Base-by-base conservation (phyloP, 1,284 basidiomycete genomes). In the Pseudozyma hubeiensis region DNA sequence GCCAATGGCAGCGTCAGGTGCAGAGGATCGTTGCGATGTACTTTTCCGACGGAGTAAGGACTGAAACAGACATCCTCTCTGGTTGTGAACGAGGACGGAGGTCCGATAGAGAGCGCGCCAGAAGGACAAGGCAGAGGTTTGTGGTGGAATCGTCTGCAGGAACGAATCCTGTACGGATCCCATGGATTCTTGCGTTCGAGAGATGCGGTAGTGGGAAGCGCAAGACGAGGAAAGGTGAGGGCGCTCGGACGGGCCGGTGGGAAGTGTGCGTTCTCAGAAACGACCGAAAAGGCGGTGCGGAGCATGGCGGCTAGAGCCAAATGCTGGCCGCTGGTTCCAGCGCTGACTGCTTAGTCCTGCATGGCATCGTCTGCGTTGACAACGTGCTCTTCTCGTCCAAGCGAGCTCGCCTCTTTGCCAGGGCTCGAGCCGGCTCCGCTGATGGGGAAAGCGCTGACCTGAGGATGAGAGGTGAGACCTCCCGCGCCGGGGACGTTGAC, bases 401-500 rank as follows among this genome's bases (percentile, higher is more conserved):
- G 75, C 43, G 64, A 64, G 62, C 71, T 75, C 58, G 55, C 69
- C 64, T 81, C 79, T 56, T 81, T 81, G 35, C 66, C 65, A 5
- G 78, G 76, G 30, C 68, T 73, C 24, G 59, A 64, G 31, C 69
- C 62, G 29, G 63, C 62, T 40, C 59, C 65, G 49, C 66, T 74
- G 64, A 65, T 76, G 43, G 75, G 72, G 71, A 78, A 74, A 13
- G 73, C 66, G 57, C 76, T 72, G 17, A 78, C 78, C 40, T 78
- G 75, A 6, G 77, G 74, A 17, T 61, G 63, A 19, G 91, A 86
- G 0, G 90, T 89, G n/a, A 89, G 89, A 24, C 89, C 86, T 5
- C 90, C 91, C 57, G 87, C 35, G 6, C 88, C 84, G 5, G 86
- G 85, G 0, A 88, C 89, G 19, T 90, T 89, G 85, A 45, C 91